These are phyloP conservation scores for Colletotrichum cuscutae DNA, from an alignment of 2,329 filamentous ascomycete species.

Conservation along the genomic window DNA sequence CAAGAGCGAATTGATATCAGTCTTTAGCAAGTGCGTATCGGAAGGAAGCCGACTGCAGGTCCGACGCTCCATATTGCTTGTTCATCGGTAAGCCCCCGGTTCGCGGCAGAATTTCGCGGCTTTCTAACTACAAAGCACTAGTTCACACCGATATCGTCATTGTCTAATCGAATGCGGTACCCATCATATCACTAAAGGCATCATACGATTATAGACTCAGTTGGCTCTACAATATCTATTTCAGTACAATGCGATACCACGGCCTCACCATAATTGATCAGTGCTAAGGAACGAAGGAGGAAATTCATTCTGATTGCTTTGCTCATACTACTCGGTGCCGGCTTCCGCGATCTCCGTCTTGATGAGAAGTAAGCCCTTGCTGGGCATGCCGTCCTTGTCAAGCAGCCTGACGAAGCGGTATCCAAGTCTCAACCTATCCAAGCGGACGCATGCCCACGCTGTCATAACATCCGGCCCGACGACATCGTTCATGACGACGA, in stretches of 20 bases:
- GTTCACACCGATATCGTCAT: slow-evolving; percentile 9
- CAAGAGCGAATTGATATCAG: neutral
- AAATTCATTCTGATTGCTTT: neutral
- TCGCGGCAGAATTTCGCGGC: neutral
- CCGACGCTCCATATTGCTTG: neutral
- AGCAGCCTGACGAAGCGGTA: slow-evolving; percentile 71
- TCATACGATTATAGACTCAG: neutral
- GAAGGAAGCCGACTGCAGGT: neutral
- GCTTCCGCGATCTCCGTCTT: neutral
- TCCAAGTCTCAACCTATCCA: slow-evolving; percentile 82
- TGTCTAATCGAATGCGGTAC: neutral
- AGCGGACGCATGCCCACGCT: slow-evolving; percentile 87
- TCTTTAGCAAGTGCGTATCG: neutral
- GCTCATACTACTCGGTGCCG: neutral
- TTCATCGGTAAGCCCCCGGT: no score
- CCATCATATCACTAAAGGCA: neutral
- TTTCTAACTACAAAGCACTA: neutral
- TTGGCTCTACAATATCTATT: neutral
- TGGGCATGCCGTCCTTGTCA: slow-evolving; percentile 8
- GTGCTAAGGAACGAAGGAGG: neutral
- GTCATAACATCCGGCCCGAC: slow-evolving; percentile 81
- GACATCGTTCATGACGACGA: slow-evolving; percentile 90
- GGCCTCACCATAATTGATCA: no score
- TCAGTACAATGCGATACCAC: neutral
- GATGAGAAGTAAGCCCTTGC: neutral